Percentiles rank a stretch among this genome's conserved stretches.
These are phyloP conservation scores for Chlamydomonas reinhardtii DNA, from an alignment of 163 green algal species.

Conservation along the genomic window DNA sequence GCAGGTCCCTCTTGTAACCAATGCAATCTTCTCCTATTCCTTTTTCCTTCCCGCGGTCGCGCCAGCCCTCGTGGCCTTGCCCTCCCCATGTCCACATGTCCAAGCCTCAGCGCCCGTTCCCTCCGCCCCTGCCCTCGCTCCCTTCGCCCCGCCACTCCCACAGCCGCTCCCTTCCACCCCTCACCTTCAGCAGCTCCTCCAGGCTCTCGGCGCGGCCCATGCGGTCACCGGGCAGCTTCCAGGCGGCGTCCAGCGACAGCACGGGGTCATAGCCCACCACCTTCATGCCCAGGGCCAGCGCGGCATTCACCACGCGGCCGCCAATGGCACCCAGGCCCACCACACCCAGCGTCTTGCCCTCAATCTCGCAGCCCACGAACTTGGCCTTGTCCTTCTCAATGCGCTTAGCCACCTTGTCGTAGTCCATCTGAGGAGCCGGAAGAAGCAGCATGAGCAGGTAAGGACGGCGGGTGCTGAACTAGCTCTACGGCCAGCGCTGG, in stretches of 20 bases:
- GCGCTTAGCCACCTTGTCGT: conserved; percentile 64
- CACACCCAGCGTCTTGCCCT: conserved; percentile 72
- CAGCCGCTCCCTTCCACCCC: neutral
- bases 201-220: conserved; percentile 61
- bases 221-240: conserved; percentile 66
- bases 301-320: conserved; percentile 63
- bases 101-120: too few species aligned
- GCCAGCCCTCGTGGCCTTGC: too few species aligned
- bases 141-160: neutral
- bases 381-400: conserved; percentile 74
- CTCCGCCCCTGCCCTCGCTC: neutral
- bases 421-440: conserved; percentile 34
- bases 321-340: conserved; percentile 70
- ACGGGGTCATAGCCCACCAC: conserved; percentile 65
- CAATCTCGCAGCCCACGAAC: conserved; percentile 68
- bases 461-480: neutral
- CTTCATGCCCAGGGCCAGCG: conserved; percentile 70
- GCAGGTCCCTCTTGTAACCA: too few species aligned
- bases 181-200: conserved; percentile 60
- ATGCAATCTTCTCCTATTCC: too few species aligned
- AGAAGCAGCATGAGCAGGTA: neutral
- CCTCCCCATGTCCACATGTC: too few species aligned
- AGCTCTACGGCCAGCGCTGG: too few species aligned
- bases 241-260: conserved; percentile 66
- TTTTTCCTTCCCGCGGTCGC: too few species aligned